Conservation (phyloP, 768 basidiomycete genomes). For the Phanerochaete sordida region DNA sequence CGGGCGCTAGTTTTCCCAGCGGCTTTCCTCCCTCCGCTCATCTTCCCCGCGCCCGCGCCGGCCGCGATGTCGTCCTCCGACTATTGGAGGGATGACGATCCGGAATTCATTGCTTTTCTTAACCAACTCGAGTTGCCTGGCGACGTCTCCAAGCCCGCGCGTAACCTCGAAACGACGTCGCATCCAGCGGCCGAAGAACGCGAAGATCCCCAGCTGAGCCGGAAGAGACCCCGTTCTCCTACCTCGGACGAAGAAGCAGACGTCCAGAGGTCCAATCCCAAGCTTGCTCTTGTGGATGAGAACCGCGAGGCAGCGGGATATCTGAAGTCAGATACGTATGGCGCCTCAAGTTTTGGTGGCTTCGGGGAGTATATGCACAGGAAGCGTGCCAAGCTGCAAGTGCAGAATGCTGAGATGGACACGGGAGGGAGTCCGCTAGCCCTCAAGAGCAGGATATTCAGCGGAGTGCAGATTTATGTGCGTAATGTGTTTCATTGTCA, state of each 20-base stretch:
- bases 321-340: constrained; percentile 48
- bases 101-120: constrained; percentile 49
- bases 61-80: constrained; percentile 39
- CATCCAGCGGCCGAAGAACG: neutral
- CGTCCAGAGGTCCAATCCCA: constrained; percentile 13
- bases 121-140: constrained; percentile 43
- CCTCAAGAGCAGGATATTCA: constrained; percentile 53
- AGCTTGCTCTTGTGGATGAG: constrained; percentile 12
- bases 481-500: constrained; percentile 23
- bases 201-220: constrained; percentile 30
- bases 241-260: constrained; percentile 34
- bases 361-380: constrained; percentile 88
- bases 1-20: neutral
- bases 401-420: constrained; percentile 57
- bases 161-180: neutral
- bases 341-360: constrained; percentile 74
- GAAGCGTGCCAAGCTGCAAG: constrained; percentile 87
- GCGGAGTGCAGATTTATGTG: constrained; percentile 80
- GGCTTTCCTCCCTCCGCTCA: neutral
- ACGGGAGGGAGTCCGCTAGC: constrained; percentile 18
- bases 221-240: constrained; percentile 36
- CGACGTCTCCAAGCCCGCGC: constrained; percentile 25
- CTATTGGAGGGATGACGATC: constrained; percentile 53
- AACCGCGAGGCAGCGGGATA: constrained; percentile 11
- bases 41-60: neutral